Base-by-base conservation (phyloP, 2,329 filamentous ascomycete genomes). In the Pseudocercospora cruenta region DNA sequence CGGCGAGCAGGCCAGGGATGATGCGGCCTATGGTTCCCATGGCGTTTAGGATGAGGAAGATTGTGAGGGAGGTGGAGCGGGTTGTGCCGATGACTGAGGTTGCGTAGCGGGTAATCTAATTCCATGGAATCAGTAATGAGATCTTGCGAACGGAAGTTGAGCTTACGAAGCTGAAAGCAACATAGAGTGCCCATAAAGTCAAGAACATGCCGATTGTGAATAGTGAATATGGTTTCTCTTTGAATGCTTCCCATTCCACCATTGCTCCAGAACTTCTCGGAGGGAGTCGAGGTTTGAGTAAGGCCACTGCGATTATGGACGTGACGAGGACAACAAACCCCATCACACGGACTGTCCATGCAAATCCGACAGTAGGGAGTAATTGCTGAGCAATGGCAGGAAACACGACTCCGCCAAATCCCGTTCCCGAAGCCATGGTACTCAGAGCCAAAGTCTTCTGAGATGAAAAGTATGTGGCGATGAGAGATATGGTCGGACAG, bases 401-500 rank as follows among this genome's bases (percentile, higher is more conserved):
- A 26, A 55, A 55, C 24, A 55, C 24, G 14, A 55, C 24, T 26
- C 51, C 51, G 8, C 51, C 51, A 1, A 31, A 24, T 16, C 51
- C 51, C 84, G 16, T 87, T 77, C 73, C 84, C 87, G 74, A 86
- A 1, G 87, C 86, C 2, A 85, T 84, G 3, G 89, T 71, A 1
- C 86, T 86, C 22, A 88, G 82, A 3, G 86, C 87, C 28, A 90
- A 77, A 0, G 82, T 82, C 60, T 85, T 80, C 67, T 79, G 82
- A 53, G 79, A 80, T 28, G 80, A 80, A 72, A 90, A 90, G 70
- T 91, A 91, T 4, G 88, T 88, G 3, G 88, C 85, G 1, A 91
- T 78, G 1, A 90, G 83, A 1, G 89, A 85, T 21, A 92, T 81
- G 45, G 84, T 81, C 0, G 89, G 86, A 45, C 88, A 85, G 75